A percentile compares a stretch with the other conserved stretches of the same genome.
These are phyloP conservation scores for Pythium aquatile DNA, from an alignment of 352 stramenopile genomes.

Conservation along the genomic window DNA sequence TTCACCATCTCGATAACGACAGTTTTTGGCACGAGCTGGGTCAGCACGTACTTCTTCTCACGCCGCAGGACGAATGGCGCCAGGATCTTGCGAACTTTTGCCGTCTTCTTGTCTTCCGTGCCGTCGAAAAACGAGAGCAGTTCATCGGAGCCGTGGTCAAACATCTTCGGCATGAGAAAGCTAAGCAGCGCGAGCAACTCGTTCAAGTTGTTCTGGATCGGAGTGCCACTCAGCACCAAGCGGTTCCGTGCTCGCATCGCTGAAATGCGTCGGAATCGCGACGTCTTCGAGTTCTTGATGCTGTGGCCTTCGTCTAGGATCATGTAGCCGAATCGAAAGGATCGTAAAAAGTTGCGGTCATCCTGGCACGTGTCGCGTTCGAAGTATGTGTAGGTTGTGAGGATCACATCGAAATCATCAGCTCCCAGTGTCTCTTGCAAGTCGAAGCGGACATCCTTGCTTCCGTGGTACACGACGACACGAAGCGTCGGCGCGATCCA, in stretches of 20 bases:
- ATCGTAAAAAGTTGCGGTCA: slow-evolving; percentile 77
- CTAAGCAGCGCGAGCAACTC: slow-evolving; percentile 88
- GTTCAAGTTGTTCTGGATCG: slow-evolving; percentile 90
- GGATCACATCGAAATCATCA: slow-evolving; percentile 77
- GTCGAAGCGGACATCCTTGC: slow-evolving; percentile 57
- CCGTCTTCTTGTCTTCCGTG: slow-evolving; percentile 73
- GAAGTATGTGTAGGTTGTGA: slow-evolving; percentile 93
- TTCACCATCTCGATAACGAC: slow-evolving; percentile 82
- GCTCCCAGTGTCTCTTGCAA: slow-evolving; percentile 50
- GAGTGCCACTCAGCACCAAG: slow-evolving; percentile 84
- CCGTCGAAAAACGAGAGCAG: slow-evolving; percentile 82
- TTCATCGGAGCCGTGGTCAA: slow-evolving; percentile 80
- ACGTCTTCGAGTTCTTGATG: slow-evolving; percentile 91
- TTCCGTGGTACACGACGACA: slow-evolving; percentile 83
- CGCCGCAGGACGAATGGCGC: slow-evolving; percentile 97
- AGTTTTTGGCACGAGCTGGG: slow-evolving; percentile 89
- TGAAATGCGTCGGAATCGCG: slow-evolving; percentile 88
- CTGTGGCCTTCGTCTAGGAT: slow-evolving; percentile 93
- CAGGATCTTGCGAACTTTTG: slow-evolving; percentile 91
- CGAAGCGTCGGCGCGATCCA: slow-evolving; percentile 92
- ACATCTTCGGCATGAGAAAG: slow-evolving; percentile 92
- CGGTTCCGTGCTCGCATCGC: slow-evolving; percentile 67
- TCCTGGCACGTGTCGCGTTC: slow-evolving; percentile 84
- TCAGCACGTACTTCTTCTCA: slow-evolving; percentile 95
- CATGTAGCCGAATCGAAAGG: slow-evolving; percentile 89